phyloP scores from a whole-genome alignment of 768 basidiomycete species.

The Xerocomellus amylosporus region DNA sequence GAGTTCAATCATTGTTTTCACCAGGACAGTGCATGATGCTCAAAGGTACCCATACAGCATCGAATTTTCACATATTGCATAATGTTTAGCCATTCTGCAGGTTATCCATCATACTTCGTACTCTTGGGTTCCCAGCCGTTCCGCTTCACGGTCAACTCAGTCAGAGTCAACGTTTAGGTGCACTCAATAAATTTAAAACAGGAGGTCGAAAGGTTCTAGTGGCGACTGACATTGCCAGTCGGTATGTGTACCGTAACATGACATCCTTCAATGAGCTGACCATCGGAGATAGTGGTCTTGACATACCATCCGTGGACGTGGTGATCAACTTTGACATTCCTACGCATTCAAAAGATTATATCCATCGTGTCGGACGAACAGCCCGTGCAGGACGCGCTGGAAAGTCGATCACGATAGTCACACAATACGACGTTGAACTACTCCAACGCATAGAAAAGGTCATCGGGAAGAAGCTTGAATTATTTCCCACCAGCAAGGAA shows the following conservation, averaged over 20 bases:
- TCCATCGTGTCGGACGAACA: conserved; percentile 96
- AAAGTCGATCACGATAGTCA: conserved; percentile 95
- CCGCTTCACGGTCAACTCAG: conserved; percentile 94
- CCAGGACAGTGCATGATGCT: conserved; percentile 91
- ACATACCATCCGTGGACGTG: conserved; percentile 93
- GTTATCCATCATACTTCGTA: conserved; percentile 83
- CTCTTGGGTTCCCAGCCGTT: conserved; percentile 90
- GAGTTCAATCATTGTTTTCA: conserved; percentile 95
- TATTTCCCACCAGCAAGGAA: conserved; percentile 84
- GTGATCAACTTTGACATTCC: conserved; percentile 99
- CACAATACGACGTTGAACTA: conserved; percentile 97
- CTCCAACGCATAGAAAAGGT: conserved; percentile 93
- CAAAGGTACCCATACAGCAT: conserved; percentile 50
- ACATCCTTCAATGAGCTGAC: conserved; percentile 4
- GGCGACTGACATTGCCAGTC: conserved; percentile 94
- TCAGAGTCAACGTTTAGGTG: conserved; percentile 91
- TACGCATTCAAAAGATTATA: conserved; percentile 98
- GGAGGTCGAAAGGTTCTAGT: conserved; percentile 90
- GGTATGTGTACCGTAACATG: conserved; percentile 49
- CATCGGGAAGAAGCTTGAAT: conserved; percentile 86
- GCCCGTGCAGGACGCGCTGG: conserved; percentile 97
- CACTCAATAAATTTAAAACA: conserved; percentile 92
- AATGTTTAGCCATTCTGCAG: conserved; percentile 36
- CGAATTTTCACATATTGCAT: background rate
- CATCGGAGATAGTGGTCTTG: conserved; percentile 63